A percentile compares a stretch with the other conserved stretches of the same genome.
Evolutionary conservation across 2,329 filamentous ascomycete genomes (phyloP).

Genomic region (Hortaea werneckii): DNA sequence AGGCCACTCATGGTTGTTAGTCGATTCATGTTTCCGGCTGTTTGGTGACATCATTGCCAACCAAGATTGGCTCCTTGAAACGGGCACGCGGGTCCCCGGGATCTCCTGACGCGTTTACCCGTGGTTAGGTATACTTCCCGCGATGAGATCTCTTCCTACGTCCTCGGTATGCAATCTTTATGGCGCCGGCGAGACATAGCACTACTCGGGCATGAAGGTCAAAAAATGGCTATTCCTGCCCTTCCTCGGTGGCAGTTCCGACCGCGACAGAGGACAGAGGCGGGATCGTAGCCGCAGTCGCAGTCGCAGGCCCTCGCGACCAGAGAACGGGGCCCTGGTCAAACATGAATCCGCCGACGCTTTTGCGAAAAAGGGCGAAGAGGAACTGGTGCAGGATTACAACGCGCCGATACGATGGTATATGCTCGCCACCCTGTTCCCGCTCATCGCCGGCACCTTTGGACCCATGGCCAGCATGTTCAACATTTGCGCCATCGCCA

Average conservation of each 20-base stretch:
- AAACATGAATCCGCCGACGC: constrained; percentile 3
- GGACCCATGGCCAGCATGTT: constrained; percentile 16
- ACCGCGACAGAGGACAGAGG: not conserved
- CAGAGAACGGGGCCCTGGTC: not conserved
- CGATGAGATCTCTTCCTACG: too few relatives aligned
- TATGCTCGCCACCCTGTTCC: constrained; percentile 2
- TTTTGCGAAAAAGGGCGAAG: constrained; percentile 4
- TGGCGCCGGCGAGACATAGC: too few relatives aligned
- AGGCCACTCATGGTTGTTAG: too few relatives aligned
- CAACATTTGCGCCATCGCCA: constrained; percentile 33
- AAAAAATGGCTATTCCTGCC: constrained; percentile 7
- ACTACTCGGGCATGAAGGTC: constrained; percentile 3
- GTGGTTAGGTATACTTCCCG: too few relatives aligned
- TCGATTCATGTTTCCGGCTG: too few relatives aligned
- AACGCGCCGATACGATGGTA: constrained; percentile 6
- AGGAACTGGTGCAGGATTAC: constrained; percentile 6
- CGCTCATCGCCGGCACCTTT: constrained; percentile 12
- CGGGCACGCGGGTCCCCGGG: too few relatives aligned
- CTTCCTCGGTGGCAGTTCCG: constrained; percentile 1
- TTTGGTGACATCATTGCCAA: too few relatives aligned
- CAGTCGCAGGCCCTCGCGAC: not conserved
- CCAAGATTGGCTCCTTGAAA: too few relatives aligned
- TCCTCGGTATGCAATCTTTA: too few relatives aligned
- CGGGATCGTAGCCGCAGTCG: not conserved
- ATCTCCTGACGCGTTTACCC: too few relatives aligned